Percentiles rank a stretch among this genome's conserved stretches.
phyloP scores from a whole-genome alignment of 805 yeast genomes.

The Hanseniaspora mollemarum region DNA sequence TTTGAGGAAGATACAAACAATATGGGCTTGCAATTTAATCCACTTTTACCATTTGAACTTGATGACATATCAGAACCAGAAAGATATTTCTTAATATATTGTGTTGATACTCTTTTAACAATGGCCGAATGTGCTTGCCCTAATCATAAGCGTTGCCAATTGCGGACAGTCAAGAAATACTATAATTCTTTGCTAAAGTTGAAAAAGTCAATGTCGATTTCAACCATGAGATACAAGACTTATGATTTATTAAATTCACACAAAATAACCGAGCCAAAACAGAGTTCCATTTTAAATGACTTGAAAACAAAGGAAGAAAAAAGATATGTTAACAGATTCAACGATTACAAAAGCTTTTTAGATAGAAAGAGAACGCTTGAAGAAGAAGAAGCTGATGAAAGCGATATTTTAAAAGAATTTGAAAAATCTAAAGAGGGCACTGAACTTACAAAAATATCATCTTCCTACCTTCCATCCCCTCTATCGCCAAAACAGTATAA shows the following conservation, averaged over 20 bases:
- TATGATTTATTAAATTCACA: constrained; percentile 29
- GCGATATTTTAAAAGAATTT: neutral
- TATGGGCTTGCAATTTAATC: constrained; percentile 19
- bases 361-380: constrained; percentile 7
- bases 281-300: constrained; percentile 23
- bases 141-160: constrained; percentile 41
- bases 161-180: constrained; percentile 51
- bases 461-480: constrained; percentile 1
- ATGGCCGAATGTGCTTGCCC: constrained; percentile 54
- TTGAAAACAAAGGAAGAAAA: constrained; percentile 18
- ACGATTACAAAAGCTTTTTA: constrained; percentile 17
- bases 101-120: constrained; percentile 51
- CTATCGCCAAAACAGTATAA: constrained; percentile 8
- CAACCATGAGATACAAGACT: constrained; percentile 31
- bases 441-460: neutral
- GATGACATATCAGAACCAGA: constrained; percentile 37
- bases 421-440: neutral
- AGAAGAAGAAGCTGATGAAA: neutral
- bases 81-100: constrained; percentile 45
- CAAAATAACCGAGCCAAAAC: constrained; percentile 23
- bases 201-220: constrained; percentile 31
- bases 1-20: constrained; percentile 16
- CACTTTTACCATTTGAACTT: constrained; percentile 30
- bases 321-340: constrained; percentile 22
- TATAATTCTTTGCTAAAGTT: constrained; percentile 50